Conservation (phyloP, 257 asterid species). For the Nicotiana obtusifolia region DNA sequence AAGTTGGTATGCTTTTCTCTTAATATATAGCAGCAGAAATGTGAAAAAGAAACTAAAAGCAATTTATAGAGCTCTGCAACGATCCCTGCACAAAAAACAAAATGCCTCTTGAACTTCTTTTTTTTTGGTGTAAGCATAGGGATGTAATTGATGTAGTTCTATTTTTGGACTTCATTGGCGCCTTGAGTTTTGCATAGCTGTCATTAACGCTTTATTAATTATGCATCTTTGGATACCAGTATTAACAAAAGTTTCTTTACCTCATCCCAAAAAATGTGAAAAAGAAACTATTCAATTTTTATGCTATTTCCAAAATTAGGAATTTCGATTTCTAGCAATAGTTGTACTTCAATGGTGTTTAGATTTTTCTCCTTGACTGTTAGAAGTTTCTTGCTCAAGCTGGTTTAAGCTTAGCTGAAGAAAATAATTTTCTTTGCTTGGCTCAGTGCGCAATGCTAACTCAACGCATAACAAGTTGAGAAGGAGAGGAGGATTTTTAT, state of each 20-base stretch:
- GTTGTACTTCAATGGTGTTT: background rate
- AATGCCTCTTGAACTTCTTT: no score
- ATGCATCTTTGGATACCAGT: no score
- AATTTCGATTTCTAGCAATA: background rate
- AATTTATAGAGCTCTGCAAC: no score
- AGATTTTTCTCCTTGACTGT: background rate
- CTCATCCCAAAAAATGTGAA: no score
- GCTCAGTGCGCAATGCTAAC: background rate
- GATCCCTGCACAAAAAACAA: no score
- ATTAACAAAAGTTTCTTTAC: no score
- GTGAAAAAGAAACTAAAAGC: background rate
- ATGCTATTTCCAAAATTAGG: background rate
- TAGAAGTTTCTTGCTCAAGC: background rate
- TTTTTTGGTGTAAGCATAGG: no score
- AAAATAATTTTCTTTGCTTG: no score
- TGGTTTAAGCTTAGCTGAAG: background rate
- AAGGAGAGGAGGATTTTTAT: background rate
- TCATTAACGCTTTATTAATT: no score
- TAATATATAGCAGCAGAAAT: background rate
- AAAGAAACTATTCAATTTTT: background rate
- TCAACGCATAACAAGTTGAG: background rate
- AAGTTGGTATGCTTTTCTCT: background rate
- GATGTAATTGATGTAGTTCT: no score
- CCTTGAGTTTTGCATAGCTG: no score
- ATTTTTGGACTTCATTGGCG: no score